Evolutionary conservation across 2,329 filamentous ascomycete genomes (phyloP).

Genomic region (Botrytis porri): DNA sequence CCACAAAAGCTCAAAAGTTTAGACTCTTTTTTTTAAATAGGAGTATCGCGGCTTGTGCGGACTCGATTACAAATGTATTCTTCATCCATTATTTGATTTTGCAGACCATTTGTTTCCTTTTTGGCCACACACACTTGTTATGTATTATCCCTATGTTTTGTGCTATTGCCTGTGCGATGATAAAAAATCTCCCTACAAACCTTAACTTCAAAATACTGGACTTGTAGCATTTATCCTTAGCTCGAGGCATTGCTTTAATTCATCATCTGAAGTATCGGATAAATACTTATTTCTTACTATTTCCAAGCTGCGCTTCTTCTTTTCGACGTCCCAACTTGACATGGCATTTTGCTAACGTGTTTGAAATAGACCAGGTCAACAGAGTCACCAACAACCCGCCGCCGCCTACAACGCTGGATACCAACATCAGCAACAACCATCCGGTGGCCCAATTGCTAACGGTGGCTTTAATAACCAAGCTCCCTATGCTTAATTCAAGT

Average conservation of each 20-base stretch:
- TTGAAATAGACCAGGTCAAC: constrained; percentile 2
- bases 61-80: constrained; percentile 26
- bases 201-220: neutral
- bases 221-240: constrained; percentile 12
- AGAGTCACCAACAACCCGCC: neutral
- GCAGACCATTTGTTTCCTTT: constrained; percentile 12
- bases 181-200: constrained; percentile 2
- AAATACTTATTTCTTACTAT: neutral
- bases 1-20: constrained; percentile 34
- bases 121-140: constrained; percentile 13
- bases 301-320: neutral
- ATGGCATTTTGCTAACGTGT: neutral
- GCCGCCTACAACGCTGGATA: constrained; percentile 9
- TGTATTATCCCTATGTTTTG: constrained; percentile 14
- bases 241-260: neutral
- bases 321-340: neutral
- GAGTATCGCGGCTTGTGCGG: constrained; percentile 31
- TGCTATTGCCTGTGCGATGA: constrained; percentile 18
- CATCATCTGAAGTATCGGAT: constrained; percentile 9
- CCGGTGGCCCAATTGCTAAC: neutral
- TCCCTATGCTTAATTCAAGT: neutral
- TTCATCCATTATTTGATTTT: constrained; percentile 17
- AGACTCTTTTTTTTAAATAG: constrained; percentile 31
- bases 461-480: neutral
- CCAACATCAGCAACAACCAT: constrained; percentile 8